Percentiles rank a stretch among this genome's conserved stretches.
These are phyloP conservation scores for Trichomonas gallinae DNA, from an alignment of 208 protist species.

Conservation along the genomic window DNA sequence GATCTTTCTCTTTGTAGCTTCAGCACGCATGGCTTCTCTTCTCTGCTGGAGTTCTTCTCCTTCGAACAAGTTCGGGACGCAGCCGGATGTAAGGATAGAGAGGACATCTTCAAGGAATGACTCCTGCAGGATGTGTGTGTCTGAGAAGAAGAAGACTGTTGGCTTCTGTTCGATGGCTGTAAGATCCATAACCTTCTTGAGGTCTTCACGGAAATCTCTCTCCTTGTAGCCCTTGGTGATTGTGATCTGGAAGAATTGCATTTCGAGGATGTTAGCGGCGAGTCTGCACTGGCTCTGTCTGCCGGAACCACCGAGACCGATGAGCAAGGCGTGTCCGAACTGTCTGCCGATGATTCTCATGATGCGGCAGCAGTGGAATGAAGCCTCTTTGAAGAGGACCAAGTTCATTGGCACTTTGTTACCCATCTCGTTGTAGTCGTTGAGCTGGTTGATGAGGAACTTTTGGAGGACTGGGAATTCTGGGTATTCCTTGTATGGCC, in stretches of 20 bases:
- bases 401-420: conserved; percentile 73
- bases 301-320: conserved; percentile 89
- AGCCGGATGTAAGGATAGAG: conserved; percentile 83
- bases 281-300: conserved; percentile 78
- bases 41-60: conserved; percentile 78
- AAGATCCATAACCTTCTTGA: conserved; percentile 77
- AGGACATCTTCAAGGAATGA: conserved; percentile 91
- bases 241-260: conserved; percentile 81
- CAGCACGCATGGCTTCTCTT: conserved; percentile 65
- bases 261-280: conserved; percentile 77
- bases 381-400: conserved; percentile 90
- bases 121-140: conserved; percentile 84
- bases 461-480: conserved; percentile 62
- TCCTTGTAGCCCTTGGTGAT: conserved; percentile 76
- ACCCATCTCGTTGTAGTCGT: conserved; percentile 66
- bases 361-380: conserved; percentile 86
- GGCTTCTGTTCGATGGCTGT: conserved; percentile 72
- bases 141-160: conserved; percentile 88
- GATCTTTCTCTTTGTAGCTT: conserved; percentile 56
- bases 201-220: conserved; percentile 80
- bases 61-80: conserved; percentile 88
- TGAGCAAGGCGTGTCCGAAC: conserved; percentile 82
- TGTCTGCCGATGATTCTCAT: conserved; percentile 79
- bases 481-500: conserved; percentile 74
- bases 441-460: conserved; percentile 71